phyloP scores from a whole-genome alignment of 2,329 filamentous ascomycete species.

The Chrysoporthe puriensis region DNA sequence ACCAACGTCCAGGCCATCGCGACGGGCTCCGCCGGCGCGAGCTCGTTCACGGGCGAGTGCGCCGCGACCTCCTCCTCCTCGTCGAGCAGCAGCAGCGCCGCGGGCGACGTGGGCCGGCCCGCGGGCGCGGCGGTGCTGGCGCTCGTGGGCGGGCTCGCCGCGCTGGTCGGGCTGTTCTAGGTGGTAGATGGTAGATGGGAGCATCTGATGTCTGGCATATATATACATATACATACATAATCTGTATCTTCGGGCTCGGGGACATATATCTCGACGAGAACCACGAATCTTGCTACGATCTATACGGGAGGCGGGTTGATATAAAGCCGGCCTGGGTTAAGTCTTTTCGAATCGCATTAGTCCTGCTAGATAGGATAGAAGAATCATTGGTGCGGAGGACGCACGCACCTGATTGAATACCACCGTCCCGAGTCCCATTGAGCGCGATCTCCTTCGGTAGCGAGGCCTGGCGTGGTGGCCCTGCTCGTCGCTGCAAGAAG shows the following conservation, averaged over 20 bases:
- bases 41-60: conserved; percentile 32
- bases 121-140: conserved; percentile 19
- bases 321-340: not conserved
- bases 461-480: no score
- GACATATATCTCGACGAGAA: not conserved
- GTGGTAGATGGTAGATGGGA: not conserved
- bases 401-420: no score
- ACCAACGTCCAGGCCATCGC: conserved; percentile 36
- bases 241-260: not conserved
- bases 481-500: no score
- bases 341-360: not conserved
- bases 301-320: not conserved
- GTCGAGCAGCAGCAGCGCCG: not conserved
- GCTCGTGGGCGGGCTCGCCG: conserved; percentile 20
- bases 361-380: conserved; percentile 17
- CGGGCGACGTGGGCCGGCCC: conserved; percentile 10
- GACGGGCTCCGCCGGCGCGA: conserved; percentile 20
- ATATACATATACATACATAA: not conserved
- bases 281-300: not conserved
- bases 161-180: conserved; percentile 22
- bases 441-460: no score
- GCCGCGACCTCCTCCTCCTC: not conserved
- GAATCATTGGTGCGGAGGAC: not conserved
- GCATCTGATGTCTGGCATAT: not conserved
- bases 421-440: no score